Percentiles rank a stretch among this genome's conserved stretches.
These are phyloP conservation scores for Cutaneotrichosporon sp. DNA, from an alignment of 1,284 basidiomycete genomes.

Conservation along the genomic window DNA sequence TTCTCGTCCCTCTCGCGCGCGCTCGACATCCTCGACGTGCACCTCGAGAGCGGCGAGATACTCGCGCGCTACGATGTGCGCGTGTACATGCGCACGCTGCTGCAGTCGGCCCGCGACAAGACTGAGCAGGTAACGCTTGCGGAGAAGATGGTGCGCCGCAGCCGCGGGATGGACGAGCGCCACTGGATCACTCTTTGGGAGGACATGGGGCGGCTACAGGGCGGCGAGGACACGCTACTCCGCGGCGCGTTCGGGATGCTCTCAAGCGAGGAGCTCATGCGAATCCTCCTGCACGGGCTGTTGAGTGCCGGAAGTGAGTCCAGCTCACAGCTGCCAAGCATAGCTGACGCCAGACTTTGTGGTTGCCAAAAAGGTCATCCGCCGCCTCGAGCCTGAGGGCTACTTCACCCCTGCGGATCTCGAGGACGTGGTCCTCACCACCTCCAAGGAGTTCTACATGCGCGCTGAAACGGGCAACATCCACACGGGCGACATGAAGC, in stretches of 20 bases:
- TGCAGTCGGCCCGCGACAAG: slow-evolving; percentile 69
- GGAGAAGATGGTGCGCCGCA: slow-evolving; percentile 76
- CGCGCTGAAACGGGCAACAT: slow-evolving; percentile 89
- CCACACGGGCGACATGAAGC: slow-evolving; percentile 88
- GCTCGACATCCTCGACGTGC: slow-evolving; percentile 86
- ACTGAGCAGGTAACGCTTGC: slow-evolving; percentile 80
- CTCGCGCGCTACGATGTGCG: slow-evolving; percentile 81
- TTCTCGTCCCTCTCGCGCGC: slow-evolving; percentile 71
- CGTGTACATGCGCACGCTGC: slow-evolving; percentile 77
- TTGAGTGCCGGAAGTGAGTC: slow-evolving; percentile 81
- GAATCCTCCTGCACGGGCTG: slow-evolving; percentile 79
- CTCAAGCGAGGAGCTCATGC: slow-evolving; percentile 66
- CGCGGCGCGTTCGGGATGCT: slow-evolving; percentile 78
- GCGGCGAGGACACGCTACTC: slow-evolving; percentile 61
- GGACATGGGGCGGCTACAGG: slow-evolving; percentile 80
- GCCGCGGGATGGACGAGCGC: slow-evolving; percentile 59
- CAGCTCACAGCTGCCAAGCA: background rate
- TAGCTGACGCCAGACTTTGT: slow-evolving; percentile 65
- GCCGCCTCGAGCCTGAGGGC: slow-evolving; percentile 59
- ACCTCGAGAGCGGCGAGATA: slow-evolving; percentile 90
- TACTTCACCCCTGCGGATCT: slow-evolving; percentile 60
- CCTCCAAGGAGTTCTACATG: slow-evolving; percentile 87
- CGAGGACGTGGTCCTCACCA: slow-evolving; percentile 75
- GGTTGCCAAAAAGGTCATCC: slow-evolving; percentile 69
- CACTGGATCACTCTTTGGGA: slow-evolving; percentile 83